A percentile compares a stretch with the other conserved stretches of the same genome.
These are phyloP conservation scores for Brassica balearica DNA, from an alignment of 441 rosid species.

Conservation along the genomic window DNA sequence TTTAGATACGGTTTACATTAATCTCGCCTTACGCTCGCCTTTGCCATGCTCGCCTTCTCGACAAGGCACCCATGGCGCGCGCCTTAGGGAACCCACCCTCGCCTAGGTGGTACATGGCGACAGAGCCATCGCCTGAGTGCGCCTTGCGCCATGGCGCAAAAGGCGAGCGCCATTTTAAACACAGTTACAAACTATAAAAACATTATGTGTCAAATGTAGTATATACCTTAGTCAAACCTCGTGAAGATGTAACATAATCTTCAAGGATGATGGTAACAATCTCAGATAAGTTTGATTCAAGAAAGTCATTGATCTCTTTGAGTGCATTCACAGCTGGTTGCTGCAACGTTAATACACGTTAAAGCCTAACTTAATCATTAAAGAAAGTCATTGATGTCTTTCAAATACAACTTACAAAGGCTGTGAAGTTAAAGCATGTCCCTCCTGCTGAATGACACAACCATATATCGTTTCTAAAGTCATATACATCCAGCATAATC, in stretches of 20 bases:
- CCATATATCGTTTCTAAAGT: neutral
- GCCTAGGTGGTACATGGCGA: no score
- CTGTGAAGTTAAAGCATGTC: slow-evolving; percentile 70
- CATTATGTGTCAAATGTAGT: neutral
- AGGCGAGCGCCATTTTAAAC: no score
- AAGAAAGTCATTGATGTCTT: neutral
- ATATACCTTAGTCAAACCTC: slow-evolving; percentile 71
- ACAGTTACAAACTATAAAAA: neutral
- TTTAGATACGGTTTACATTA: no score
- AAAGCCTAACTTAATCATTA: neutral
- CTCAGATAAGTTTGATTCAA: slow-evolving; percentile 76
- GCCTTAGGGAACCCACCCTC: no score
- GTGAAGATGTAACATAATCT: slow-evolving; percentile 81
- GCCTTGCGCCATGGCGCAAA: no score
- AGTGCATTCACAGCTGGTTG: slow-evolving; percentile 86
- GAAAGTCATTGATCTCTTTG: slow-evolving; percentile 71
- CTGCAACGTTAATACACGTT: slow-evolving; percentile 45
- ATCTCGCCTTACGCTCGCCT: no score
- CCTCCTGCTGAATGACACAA: slow-evolving; percentile 46
- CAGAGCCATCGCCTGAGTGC: no score
- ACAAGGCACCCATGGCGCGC: no score
- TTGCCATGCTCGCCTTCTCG: no score
- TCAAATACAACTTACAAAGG: slow-evolving; percentile 71
- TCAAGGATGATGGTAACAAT: slow-evolving; percentile 90
- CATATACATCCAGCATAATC: slow-evolving; percentile 88